Evolutionary conservation across 78 protist species (phyloP).

Genomic region (Isochrysis galbana): DNA sequence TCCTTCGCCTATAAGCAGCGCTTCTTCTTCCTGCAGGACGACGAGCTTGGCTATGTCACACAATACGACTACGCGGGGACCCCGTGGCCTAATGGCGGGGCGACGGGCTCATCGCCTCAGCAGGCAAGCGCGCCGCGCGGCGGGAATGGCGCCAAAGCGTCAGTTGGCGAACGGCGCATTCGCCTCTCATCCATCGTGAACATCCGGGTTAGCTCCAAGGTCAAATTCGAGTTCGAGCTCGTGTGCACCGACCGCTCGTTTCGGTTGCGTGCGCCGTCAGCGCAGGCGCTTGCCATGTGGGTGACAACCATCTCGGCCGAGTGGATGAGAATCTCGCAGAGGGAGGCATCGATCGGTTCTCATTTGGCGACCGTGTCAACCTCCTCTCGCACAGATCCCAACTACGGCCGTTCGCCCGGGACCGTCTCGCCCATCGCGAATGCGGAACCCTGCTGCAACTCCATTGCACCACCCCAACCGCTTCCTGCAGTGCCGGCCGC

Average conservation of each 20-base stretch:
- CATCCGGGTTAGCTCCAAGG: neutral
- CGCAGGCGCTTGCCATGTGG: neutral
- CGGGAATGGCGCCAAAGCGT: neutral
- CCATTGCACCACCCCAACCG: too few species aligned
- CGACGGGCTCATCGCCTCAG: neutral
- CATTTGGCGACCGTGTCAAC: too few species aligned
- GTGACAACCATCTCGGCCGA: neutral
- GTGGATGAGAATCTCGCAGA: too few species aligned
- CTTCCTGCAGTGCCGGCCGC: too few species aligned
- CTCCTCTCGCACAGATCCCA: too few species aligned
- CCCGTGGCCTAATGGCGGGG: neutral
- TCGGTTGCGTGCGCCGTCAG: slow-evolving; percentile 15
- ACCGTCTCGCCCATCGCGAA: too few species aligned
- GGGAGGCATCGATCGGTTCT: too few species aligned
- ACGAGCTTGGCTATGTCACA: neutral
- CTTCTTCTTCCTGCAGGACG: neutral
- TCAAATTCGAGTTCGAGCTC: slow-evolving; percentile 13
- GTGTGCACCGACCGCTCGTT: neutral
- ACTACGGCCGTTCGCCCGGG: too few species aligned
- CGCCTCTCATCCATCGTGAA: neutral
- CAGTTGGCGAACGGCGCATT: neutral
- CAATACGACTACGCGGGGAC: too few species aligned
- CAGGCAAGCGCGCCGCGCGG: neutral
- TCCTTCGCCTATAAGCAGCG: neutral
- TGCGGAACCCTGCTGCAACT: too few species aligned